These are phyloP conservation scores for Arachnopeziza araneosa DNA, from an alignment of 2,329 filamentous ascomycete species.

Conservation along the genomic window DNA sequence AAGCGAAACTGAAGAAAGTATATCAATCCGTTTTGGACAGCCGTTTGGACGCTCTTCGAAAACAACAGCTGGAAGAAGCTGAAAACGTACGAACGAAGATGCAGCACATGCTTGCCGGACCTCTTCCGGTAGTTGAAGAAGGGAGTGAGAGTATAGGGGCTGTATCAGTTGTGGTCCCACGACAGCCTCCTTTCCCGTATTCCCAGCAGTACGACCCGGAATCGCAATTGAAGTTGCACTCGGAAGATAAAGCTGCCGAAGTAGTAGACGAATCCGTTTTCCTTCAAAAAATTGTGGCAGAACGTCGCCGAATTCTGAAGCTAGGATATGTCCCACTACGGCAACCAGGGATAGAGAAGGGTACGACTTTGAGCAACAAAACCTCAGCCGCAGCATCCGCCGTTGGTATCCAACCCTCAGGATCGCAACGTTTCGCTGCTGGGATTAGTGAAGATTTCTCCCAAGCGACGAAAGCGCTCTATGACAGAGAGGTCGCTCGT, in stretches of 20 bases:
- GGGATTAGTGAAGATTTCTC: conserved; percentile 74
- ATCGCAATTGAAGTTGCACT: conserved; percentile 55
- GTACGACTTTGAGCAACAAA: conserved; percentile 28
- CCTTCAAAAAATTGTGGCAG: conserved; percentile 48
- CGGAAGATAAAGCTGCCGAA: conserved; percentile 57
- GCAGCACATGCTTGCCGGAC: conserved; percentile 40
- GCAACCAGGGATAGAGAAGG: conserved; percentile 35
- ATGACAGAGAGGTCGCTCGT: conserved; percentile 86
- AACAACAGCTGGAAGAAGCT: conserved; percentile 64
- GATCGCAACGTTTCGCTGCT: conserved; percentile 63
- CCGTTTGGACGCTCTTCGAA: conserved; percentile 59
- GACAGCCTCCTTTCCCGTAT: conserved; percentile 32
- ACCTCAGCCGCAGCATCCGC: conserved; percentile 28
- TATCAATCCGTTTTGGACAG: conserved; percentile 70
- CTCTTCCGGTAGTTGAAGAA: conserved; percentile 26
- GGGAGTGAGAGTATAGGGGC: conserved; percentile 8
- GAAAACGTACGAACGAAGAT: conserved; percentile 47
- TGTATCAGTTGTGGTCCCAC: conserved; percentile 15
- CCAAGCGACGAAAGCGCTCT: conserved; percentile 79
- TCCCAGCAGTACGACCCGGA: conserved; percentile 55
- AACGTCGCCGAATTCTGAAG: conserved; percentile 56
- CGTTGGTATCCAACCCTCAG: conserved; percentile 37
- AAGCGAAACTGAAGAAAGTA: conserved; percentile 73
- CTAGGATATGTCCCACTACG: conserved; percentile 63
- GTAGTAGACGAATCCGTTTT: conserved; percentile 54